phyloP scores from a whole-genome alignment of 129 eudicot species.

The Apium graveolens region DNA sequence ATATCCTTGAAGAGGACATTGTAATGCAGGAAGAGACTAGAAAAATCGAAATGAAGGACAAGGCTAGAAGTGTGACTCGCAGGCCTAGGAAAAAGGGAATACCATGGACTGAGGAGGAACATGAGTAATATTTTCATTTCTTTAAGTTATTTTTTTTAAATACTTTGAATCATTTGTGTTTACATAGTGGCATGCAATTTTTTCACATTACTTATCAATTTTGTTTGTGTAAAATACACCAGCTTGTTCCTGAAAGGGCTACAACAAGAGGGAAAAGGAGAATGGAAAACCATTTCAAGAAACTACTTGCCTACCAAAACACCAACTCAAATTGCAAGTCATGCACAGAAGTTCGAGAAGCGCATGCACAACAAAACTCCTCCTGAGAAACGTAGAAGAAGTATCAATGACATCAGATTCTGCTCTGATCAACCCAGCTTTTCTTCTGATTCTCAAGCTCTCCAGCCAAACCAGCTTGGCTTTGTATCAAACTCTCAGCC shows the following conservation, averaged over 20 bases:
- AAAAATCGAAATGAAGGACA: background rate
- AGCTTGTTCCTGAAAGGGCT: background rate
- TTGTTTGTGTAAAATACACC: background rate
- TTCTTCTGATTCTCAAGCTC: too few species aligned
- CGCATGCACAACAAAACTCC: background rate
- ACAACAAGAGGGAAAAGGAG: background rate
- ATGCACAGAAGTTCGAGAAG: background rate
- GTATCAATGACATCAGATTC: background rate
- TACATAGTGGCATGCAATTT: too few species aligned
- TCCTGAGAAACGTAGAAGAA: background rate
- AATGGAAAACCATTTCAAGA: background rate
- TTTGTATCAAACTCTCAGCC: background rate
- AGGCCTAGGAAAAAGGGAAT: background rate
- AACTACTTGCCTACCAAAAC: background rate
- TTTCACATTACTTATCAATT: background rate
- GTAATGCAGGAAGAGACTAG: background rate
- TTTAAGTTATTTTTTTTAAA: too few species aligned
- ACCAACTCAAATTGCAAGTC: background rate
- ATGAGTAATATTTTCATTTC: background rate
- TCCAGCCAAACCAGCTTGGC: background rate
- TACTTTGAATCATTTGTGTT: too few species aligned
- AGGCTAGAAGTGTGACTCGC: background rate
- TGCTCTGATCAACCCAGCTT: background rate
- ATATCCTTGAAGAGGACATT: background rate
- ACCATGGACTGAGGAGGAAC: background rate